A percentile compares a stretch with the other conserved stretches of the same genome.
phyloP scores from a whole-genome alignment of 1,284 basidiomycete genomes.

The Anthracocystis setariae region DNA sequence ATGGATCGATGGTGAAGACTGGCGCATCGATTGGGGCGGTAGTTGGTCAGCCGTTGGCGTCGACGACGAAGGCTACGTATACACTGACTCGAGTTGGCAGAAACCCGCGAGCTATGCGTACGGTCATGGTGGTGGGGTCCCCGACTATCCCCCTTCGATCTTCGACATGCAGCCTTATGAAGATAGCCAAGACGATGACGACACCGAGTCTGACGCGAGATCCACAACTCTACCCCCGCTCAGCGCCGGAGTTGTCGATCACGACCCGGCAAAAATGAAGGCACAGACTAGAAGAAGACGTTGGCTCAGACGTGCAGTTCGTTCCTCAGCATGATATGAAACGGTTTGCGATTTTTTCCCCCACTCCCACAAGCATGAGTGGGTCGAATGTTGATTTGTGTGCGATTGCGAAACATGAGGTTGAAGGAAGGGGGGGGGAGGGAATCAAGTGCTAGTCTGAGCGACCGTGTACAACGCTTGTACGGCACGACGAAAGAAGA shows the following conservation, averaged over 20 bases:
- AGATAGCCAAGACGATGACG: conserved; percentile 15
- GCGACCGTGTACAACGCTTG: conserved; percentile 66
- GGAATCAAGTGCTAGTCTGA: conserved; percentile 33
- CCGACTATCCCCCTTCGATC: conserved; percentile 39
- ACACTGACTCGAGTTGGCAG: conserved; percentile 65
- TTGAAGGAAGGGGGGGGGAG: too few relatives aligned
- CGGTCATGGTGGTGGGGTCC: conserved; percentile 49
- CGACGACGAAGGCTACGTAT: conserved; percentile 64
- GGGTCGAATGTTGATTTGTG: too few relatives aligned
- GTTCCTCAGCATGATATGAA: conserved; percentile 10
- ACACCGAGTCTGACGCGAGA: conserved; percentile 26
- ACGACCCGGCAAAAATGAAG: conserved; percentile 28
- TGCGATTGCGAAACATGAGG: too few relatives aligned
- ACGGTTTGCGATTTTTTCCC: not conserved
- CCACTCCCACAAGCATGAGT: not conserved
- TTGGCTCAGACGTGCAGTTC: conserved; percentile 48
- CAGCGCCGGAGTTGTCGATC: conserved; percentile 44
- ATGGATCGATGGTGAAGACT: conserved; percentile 64
- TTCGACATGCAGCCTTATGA: conserved; percentile 28
- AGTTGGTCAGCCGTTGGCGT: conserved; percentile 63
- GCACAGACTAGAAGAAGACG: conserved; percentile 46
- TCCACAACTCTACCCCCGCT: conserved; percentile 33
- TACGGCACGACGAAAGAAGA: conserved; percentile 76
- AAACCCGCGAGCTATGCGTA: conserved; percentile 63
- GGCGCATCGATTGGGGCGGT: conserved; percentile 67